These are phyloP conservation scores for Naegleria lovaniensis DNA, from an alignment of 208 protist species.

Conservation along the genomic window DNA sequence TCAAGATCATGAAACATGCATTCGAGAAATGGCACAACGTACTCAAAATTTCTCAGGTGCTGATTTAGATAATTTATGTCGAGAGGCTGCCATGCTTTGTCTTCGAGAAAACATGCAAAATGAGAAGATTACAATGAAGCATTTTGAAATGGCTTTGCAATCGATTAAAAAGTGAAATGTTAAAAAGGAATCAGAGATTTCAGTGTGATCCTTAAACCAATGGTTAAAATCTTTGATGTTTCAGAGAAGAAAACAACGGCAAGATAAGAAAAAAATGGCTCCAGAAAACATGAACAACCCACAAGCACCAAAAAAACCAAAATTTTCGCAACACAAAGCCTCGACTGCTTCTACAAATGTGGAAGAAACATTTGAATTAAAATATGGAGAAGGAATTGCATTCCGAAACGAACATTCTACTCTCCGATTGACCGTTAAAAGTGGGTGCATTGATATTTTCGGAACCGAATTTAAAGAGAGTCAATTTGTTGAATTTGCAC, in stretches of 20 bases:
- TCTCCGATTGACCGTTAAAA: neutral
- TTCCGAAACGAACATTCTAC: neutral
- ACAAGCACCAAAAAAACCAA: no score
- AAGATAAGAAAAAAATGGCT: no score
- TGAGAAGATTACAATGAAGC: neutral
- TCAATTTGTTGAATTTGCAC: neutral
- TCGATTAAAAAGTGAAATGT: neutral
- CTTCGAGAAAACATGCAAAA: neutral
- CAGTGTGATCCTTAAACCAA: no score
- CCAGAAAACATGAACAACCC: no score
- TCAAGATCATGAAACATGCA: neutral
- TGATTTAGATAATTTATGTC: slow-evolving; percentile 52
- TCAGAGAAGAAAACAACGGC: no score
- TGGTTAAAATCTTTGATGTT: no score
- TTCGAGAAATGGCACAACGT: neutral
- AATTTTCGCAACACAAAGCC: no score
- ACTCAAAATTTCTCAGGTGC: slow-evolving; percentile 42
- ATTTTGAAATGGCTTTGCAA: neutral
- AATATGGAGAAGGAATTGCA: neutral
- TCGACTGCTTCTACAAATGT: no score
- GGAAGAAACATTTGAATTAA: neutral
- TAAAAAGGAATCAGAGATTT: no score
- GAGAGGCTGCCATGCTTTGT: slow-evolving; percentile 48
- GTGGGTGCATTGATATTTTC: neutral
- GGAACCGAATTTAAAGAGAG: neutral